Evolutionary conservation across 108 stramenopile genomes (phyloP).

Genomic region (Cyclotella cryptica): DNA sequence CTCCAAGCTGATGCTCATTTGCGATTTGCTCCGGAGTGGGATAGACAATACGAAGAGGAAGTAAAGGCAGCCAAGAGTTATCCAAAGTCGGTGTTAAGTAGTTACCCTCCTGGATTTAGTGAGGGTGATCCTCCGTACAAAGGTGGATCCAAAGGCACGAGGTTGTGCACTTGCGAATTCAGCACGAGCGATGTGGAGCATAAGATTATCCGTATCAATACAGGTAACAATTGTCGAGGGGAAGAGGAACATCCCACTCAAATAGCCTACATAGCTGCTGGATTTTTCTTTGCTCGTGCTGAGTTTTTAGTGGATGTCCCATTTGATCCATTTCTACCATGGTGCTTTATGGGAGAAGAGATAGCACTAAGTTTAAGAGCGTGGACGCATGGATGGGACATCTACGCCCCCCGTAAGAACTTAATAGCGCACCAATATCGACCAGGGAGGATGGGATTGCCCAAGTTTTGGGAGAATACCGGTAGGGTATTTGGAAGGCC

Average conservation of each 20-base stretch:
- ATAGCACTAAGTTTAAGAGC: constrained; percentile 82
- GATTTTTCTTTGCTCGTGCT: constrained; percentile 91
- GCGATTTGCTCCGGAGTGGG: constrained; percentile 84
- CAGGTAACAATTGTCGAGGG: constrained; percentile 39
- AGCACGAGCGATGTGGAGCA: constrained; percentile 63
- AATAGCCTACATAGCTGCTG: constrained; percentile 86
- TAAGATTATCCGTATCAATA: constrained; percentile 77
- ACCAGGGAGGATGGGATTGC: constrained; percentile 79
- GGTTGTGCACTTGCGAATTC: constrained; percentile 73
- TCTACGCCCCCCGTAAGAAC: constrained; percentile 89
- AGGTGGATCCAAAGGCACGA: constrained; percentile 58
- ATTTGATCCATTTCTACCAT: constrained; percentile 95
- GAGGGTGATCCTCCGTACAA: constrained; percentile 53
- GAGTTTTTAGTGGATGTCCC: constrained; percentile 85
- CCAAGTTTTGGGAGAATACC: constrained; percentile 96
- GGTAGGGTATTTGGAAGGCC: constrained; percentile 73
- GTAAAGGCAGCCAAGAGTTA: constrained; percentile 63
- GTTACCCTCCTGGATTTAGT: constrained; percentile 85
- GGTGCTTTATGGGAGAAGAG: constrained; percentile 98
- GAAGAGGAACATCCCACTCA: constrained; percentile 41
- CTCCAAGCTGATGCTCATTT: constrained; percentile 92
- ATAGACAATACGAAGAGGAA: constrained; percentile 70
- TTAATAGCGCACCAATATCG: constrained; percentile 92
- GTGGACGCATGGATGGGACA: constrained; percentile 93
- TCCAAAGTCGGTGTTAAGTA: constrained; percentile 77